Conservation (phyloP, 768 basidiomycete species). For the Pisolithus sp. region DNA sequence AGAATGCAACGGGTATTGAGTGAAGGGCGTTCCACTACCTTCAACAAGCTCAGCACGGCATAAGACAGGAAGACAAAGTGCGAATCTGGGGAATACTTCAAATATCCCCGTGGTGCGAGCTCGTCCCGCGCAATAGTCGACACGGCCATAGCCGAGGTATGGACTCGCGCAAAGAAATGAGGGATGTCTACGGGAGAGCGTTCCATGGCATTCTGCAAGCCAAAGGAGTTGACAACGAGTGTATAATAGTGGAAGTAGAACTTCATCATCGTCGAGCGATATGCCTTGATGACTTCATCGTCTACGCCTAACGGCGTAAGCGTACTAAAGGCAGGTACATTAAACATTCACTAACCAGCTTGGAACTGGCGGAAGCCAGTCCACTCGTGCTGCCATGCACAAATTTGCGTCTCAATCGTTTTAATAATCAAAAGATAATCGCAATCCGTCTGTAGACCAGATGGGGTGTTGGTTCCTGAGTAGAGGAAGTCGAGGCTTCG, state of each 20-base stretch:
- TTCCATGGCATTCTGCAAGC: slow-evolving; percentile 93
- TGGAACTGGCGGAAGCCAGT: slow-evolving; percentile 16
- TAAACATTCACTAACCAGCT: background rate
- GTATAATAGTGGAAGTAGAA: slow-evolving; percentile 84
- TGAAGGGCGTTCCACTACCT: slow-evolving; percentile 44
- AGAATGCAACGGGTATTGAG: slow-evolving; percentile 4
- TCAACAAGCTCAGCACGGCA: slow-evolving; percentile 85
- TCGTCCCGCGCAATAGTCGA: slow-evolving; percentile 71
- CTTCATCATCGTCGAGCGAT: slow-evolving; percentile 32
- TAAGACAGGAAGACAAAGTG: slow-evolving; percentile 91
- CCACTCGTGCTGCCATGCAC: slow-evolving; percentile 55
- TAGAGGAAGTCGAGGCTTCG: slow-evolving; percentile 88
- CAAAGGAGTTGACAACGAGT: slow-evolving; percentile 92
- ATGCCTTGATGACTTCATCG: slow-evolving; percentile 22
- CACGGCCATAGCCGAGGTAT: slow-evolving; percentile 64
- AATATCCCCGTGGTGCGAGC: slow-evolving; percentile 66
- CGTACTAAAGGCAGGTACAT: slow-evolving; percentile 1
- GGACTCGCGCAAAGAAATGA: slow-evolving; percentile 78
- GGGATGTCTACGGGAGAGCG: slow-evolving; percentile 63
- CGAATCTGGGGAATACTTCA: slow-evolving; percentile 85
- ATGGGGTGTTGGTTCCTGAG: slow-evolving; percentile 69
- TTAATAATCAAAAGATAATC: slow-evolving; percentile 84
- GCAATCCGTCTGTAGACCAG: slow-evolving; percentile 76
- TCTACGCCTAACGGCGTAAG: slow-evolving; percentile 7
- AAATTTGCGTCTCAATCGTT: slow-evolving; percentile 74